Conservation (phyloP, 176 grass and related monocot genomes). For the Paspalum vaginatum region DNA sequence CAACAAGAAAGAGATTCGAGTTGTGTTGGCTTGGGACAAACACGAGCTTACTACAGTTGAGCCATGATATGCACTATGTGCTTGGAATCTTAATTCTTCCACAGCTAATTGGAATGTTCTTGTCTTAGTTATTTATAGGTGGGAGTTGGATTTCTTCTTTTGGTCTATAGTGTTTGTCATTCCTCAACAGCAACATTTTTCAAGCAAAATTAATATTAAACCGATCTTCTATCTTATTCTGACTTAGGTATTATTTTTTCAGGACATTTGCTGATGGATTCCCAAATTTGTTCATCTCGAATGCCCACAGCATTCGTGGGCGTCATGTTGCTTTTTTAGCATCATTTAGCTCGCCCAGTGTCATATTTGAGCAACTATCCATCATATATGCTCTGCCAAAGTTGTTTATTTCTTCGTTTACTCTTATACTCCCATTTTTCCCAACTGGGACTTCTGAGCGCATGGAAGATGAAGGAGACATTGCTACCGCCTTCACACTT, state of each 20-base stretch:
- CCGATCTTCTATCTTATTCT: background rate
- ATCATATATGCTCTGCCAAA: constrained; percentile 87
- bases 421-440: constrained; percentile 90
- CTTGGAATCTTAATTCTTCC: background rate
- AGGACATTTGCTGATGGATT: constrained; percentile 92
- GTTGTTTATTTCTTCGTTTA: constrained; percentile 86
- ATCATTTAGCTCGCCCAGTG: constrained; percentile 87
- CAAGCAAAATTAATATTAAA: constrained; percentile 2
- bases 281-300: constrained; percentile 90
- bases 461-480: constrained; percentile 95
- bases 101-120: background rate
- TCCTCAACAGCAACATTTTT: constrained; percentile 16
- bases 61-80: background rate
- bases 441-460: constrained; percentile 93
- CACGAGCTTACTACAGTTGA: background rate
- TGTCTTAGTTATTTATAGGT: background rate
- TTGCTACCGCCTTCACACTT: constrained; percentile 91
- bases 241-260: constrained; percentile 27
- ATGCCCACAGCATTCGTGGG: constrained; percentile 73
- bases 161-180: constrained; percentile 3
- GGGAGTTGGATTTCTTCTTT: background rate
- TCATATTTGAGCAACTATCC: constrained; percentile 97
- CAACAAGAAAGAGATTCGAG: background rate
- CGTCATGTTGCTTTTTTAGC: constrained; percentile 94
- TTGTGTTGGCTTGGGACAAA: background rate